Conservation (phyloP, 1,284 basidiomycete genomes). For the Singerocomus rubriflavus region DNA sequence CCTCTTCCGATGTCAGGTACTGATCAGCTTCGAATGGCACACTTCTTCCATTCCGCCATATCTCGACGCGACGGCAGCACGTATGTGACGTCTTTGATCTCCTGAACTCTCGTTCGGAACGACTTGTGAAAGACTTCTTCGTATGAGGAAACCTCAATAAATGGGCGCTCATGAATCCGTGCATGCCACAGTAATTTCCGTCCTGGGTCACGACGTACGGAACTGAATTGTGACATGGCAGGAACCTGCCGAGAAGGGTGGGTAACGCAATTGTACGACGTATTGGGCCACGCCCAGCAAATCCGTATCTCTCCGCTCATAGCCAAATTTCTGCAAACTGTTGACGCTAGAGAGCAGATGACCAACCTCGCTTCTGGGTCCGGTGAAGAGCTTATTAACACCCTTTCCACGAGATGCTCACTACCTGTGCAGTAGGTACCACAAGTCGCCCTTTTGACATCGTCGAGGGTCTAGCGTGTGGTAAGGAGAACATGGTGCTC, state of each 20-base stretch:
- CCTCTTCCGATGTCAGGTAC: not conserved
- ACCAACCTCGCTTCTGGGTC: not conserved
- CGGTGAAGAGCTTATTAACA: not conserved
- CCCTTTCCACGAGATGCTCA: no score
- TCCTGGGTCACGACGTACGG: not conserved
- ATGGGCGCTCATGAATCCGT: not conserved
- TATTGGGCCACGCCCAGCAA: not conserved
- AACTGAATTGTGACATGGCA: not conserved
- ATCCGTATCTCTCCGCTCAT: not conserved
- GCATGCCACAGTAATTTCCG: not conserved
- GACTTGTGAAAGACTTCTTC: no score
- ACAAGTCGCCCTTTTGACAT: no score
- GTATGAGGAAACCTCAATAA: no score
- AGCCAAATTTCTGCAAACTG: not conserved
- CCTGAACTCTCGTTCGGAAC: not conserved
- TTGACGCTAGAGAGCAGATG: not conserved
- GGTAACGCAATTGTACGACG: not conserved
- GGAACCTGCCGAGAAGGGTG: not conserved
- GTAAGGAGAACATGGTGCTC: conserved; percentile 22
- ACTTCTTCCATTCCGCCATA: not conserved
- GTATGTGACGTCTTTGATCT: not conserved
- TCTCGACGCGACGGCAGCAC: no score
- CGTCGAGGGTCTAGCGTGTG: conserved; percentile 14
- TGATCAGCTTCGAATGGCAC: not conserved
- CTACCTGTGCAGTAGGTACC: no score